Conservation (phyloP, 1,284 basidiomycete genomes). For the Coniophora puteana region DNA sequence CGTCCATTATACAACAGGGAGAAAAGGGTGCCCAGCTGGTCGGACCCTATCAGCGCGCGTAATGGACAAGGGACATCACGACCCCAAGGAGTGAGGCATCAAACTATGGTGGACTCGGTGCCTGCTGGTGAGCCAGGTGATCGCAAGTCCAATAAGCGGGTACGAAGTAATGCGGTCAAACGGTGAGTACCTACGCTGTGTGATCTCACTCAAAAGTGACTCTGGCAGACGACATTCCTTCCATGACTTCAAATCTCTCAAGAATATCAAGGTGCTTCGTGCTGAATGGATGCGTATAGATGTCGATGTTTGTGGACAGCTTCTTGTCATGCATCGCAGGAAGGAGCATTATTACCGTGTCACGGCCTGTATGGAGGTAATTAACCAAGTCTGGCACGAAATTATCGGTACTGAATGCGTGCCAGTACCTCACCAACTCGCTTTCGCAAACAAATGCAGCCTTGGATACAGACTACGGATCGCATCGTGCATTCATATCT, state of each 20-base stretch:
- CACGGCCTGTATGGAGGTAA: conserved; percentile 33
- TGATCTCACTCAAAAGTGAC: neutral
- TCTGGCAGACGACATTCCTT: conserved; percentile 56
- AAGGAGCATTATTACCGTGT: conserved; percentile 52
- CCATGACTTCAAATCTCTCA: conserved; percentile 49
- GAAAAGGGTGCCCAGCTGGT: conserved; percentile 47
- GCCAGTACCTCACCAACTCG: conserved; percentile 46
- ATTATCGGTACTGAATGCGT: conserved; percentile 1
- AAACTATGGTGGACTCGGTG: too few relatives aligned
- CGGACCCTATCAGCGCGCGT: too few relatives aligned
- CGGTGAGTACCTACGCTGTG: conserved; percentile 8
- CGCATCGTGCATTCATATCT: conserved; percentile 26
- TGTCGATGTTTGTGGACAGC: conserved; percentile 71
- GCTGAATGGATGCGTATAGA: conserved; percentile 69
- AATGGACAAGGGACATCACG: too few relatives aligned
- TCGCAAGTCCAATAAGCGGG: conserved; percentile 9
- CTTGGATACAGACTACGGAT: conserved; percentile 54
- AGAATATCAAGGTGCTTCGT: conserved; percentile 42
- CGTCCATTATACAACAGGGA: conserved; percentile 19
- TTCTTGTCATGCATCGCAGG: conserved; percentile 63
- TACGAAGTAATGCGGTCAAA: conserved; percentile 7
- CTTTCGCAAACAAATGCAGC: conserved; percentile 50
- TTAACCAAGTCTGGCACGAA: conserved; percentile 9
- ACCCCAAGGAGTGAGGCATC: too few relatives aligned
- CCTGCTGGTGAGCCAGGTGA: conserved; percentile 4